Conservation (phyloP, 1,284 basidiomycete genomes). For the Rhodotorula sp. region DNA sequence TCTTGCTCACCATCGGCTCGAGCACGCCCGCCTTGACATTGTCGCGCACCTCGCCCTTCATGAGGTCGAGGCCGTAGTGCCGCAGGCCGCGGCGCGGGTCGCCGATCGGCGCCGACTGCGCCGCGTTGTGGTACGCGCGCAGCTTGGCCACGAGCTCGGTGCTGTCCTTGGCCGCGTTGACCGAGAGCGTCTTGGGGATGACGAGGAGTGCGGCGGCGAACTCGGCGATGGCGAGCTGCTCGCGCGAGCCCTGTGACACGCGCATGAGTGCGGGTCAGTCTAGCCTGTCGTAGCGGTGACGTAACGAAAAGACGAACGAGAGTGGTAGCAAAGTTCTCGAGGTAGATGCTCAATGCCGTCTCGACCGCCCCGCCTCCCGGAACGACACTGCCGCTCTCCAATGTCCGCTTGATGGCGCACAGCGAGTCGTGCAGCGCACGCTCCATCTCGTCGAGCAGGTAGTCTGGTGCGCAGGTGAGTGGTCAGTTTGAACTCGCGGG, state of each 20-base stretch:
- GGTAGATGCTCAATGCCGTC: constrained; percentile 92
- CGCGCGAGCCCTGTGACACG: constrained; percentile 78
- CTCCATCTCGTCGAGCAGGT: constrained; percentile 99
- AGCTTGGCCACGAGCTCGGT: constrained; percentile 97
- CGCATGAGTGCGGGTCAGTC: neutral
- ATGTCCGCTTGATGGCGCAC: constrained; percentile 92
- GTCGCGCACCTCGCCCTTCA: constrained; percentile 92
- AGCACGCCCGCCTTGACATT: constrained; percentile 91
- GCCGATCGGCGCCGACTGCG: constrained; percentile 76
- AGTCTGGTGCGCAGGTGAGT: constrained; percentile 61
- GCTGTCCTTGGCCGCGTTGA: constrained; percentile 98
- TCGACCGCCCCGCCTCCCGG: constrained; percentile 98
- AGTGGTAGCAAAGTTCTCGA: constrained; percentile 99
- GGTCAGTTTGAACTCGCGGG: neutral
- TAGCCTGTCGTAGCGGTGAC: neutral
- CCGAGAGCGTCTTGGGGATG: constrained; percentile 94
- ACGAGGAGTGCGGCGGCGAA: constrained; percentile 90
- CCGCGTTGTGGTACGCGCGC: constrained; percentile 94
- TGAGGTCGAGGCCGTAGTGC: constrained; percentile 91
- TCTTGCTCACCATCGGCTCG: constrained; percentile 94
- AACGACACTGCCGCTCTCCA: constrained; percentile 94
- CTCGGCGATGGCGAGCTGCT: constrained; percentile 98
- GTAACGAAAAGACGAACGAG: constrained; percentile 59
- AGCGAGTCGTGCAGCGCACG: constrained; percentile 91
- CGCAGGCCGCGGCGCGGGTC: constrained; percentile 95